Evolutionary conservation across 345 rosid genomes (phyloP), one percentile per base, ranked within the genome.

Genomic region (Aquilaria sinensis): DNA sequence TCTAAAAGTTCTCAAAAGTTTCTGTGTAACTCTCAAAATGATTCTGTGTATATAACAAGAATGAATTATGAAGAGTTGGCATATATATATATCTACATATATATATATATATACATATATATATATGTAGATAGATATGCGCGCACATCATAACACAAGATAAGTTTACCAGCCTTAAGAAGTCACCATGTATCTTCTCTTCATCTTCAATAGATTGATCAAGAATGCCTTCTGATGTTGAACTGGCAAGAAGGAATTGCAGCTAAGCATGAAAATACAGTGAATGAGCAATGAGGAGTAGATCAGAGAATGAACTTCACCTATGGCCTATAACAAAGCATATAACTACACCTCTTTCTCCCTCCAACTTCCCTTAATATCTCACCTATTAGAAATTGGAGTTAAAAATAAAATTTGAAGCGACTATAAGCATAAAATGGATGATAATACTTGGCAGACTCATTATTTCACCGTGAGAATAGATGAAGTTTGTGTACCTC

Each of bases 291-390:
- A 31, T 15, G 3, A 9, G 50, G 61, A 58, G 53, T 32, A 67
- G 76, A n/a, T n/a, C n/a, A n/a, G n/a, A n/a, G n/a, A n/a, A n/a
- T n/a, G n/a, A n/a, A n/a, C n/a, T n/a, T n/a, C 66, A 89, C 98
- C 98, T 84, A 78, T 81, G 93, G 64, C 96, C 98, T 54, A 92
- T 87, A 52, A 89, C 87, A 68, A 89, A 92, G 53, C 98, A 93
- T 56, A 92, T 76, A 62, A 92, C 46, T 63, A 92, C 68, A 30
- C 96, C 96, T 76, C 82, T 89, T 79, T 89, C 96, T 67, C 78
- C 78, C 65, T 87, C 96, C 69, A 92, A 59, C 71, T 63, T 81
- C 72, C 77, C n/a, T 82, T 47, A 73, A 75, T 72, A 77, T 76
- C 69, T 87, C 89, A 31, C 82, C 94, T 88, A 68, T 52, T 51